Conservation (phyloP, 306 rosid genomes). For the Lithocarpus polystachyus region DNA sequence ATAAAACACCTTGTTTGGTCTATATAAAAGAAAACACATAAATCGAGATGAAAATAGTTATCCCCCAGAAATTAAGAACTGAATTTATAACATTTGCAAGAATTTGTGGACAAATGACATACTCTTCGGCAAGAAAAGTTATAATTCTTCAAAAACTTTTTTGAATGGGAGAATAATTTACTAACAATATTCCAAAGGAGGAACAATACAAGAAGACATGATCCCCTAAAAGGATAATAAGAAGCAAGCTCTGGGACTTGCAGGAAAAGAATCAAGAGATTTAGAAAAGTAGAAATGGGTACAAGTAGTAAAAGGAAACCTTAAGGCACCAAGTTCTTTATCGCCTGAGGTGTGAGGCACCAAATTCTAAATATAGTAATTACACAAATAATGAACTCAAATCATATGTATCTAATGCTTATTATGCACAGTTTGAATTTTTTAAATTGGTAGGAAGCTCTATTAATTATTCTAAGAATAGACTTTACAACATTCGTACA, state of each 20-base stretch:
- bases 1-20: background rate
- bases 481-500: too few species aligned
- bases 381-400: too few species aligned
- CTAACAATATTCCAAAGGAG: background rate
- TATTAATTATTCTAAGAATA: too few species aligned
- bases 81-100: background rate
- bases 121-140: background rate
- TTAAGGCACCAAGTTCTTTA: too few species aligned
- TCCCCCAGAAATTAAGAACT: background rate
- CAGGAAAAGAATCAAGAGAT: background rate
- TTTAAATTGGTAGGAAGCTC: too few species aligned
- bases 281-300: background rate
- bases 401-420: too few species aligned
- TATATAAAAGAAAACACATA: too few species aligned
- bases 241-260: background rate
- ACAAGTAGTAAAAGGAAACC: too few species aligned
- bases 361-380: too few species aligned
- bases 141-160: background rate
- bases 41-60: background rate
- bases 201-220: background rate
- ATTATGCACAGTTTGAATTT: too few species aligned
- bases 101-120: background rate
- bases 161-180: background rate
- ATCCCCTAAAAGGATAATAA: background rate
- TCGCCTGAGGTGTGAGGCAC: too few species aligned